Evolutionary conservation across 2,329 filamentous ascomycete genomes (phyloP).

Genomic region (Beauveria medogensis): DNA sequence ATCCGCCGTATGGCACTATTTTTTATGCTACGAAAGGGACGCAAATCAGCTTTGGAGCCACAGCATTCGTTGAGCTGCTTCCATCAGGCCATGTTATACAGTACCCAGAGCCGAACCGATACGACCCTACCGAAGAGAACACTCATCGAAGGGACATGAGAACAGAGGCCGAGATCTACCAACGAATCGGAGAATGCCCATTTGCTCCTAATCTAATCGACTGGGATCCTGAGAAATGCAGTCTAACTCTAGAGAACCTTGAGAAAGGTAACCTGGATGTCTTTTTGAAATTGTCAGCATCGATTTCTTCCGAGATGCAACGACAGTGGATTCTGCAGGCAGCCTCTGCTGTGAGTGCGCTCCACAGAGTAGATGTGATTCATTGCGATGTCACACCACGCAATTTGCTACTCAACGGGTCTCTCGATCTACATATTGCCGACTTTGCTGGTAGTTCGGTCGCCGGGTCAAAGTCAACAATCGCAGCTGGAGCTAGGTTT

Average conservation of each 20-base stretch:
- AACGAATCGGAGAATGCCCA: constrained; percentile 16
- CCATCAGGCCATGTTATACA: constrained; percentile 18
- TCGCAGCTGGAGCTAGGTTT: constrained; percentile 18
- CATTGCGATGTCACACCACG: constrained; percentile 32
- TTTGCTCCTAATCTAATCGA: constrained; percentile 16
- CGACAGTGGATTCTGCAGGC: constrained; percentile 24
- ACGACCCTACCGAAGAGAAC: not conserved
- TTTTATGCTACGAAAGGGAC: constrained; percentile 18
- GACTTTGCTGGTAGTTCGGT: constrained; percentile 28
- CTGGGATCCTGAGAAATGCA: constrained; percentile 17
- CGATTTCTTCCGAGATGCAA: constrained; percentile 14
- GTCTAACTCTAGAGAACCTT: constrained; percentile 20
- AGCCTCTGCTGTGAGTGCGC: constrained; percentile 23
- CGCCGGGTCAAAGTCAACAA: constrained; percentile 17
- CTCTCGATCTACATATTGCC: constrained; percentile 27
- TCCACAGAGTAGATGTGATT: constrained; percentile 29
- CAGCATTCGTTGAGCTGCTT: constrained; percentile 16
- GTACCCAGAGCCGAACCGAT: constrained; percentile 17
- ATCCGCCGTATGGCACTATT: constrained; percentile 13
- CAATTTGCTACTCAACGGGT: constrained; percentile 28
- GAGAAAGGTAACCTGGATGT: constrained; percentile 18
- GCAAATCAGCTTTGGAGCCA: constrained; percentile 13
- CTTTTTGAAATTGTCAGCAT: constrained; percentile 13
- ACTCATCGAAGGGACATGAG: constrained; percentile 14
- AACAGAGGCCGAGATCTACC: constrained; percentile 19